Evolutionary conservation across 768 basidiomycete species (phyloP).

Genomic region (Hypholoma fasciculare): DNA sequence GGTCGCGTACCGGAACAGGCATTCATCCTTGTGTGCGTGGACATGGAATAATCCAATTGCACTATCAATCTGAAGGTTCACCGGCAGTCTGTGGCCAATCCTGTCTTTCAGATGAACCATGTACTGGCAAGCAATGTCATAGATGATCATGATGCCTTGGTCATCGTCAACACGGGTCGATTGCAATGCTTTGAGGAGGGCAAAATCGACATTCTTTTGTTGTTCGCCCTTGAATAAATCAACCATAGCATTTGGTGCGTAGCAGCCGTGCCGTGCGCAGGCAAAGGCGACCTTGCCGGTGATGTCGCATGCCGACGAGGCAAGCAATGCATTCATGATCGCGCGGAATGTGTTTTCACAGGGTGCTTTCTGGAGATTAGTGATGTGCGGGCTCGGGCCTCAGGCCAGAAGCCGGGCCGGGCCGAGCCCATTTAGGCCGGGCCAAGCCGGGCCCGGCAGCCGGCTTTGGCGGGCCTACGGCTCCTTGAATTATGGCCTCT

Average conservation of each 20-base stretch:
- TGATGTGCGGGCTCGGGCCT: too few relatives aligned
- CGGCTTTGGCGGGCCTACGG: too few relatives aligned
- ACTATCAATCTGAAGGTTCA: too few relatives aligned
- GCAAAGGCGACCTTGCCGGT: constrained; percentile 12
- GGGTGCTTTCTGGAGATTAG: too few relatives aligned
- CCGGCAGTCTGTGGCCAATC: too few relatives aligned
- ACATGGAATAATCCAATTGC: too few relatives aligned
- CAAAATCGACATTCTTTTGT: constrained; percentile 24
- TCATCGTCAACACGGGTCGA: constrained; percentile 7
- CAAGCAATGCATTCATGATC: background rate
- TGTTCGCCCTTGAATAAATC: constrained; percentile 1
- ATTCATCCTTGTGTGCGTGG: too few relatives aligned
- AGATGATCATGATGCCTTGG: background rate
- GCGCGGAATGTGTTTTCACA: background rate
- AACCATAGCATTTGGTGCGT: constrained; percentile 4
- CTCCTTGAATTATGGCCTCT: too few relatives aligned
- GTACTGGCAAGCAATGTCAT: background rate
- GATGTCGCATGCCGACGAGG: constrained; percentile 11
- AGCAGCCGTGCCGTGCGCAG: constrained; percentile 14
- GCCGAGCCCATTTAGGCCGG: too few relatives aligned
- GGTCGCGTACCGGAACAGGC: too few relatives aligned
- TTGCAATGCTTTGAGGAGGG: constrained; percentile 4
- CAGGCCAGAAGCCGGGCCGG: too few relatives aligned
- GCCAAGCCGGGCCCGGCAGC: too few relatives aligned
- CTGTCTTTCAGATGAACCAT: background rate